Evolutionary conservation across 306 rosid genomes (phyloP).

Genomic region (Prosopis cineraria): DNA sequence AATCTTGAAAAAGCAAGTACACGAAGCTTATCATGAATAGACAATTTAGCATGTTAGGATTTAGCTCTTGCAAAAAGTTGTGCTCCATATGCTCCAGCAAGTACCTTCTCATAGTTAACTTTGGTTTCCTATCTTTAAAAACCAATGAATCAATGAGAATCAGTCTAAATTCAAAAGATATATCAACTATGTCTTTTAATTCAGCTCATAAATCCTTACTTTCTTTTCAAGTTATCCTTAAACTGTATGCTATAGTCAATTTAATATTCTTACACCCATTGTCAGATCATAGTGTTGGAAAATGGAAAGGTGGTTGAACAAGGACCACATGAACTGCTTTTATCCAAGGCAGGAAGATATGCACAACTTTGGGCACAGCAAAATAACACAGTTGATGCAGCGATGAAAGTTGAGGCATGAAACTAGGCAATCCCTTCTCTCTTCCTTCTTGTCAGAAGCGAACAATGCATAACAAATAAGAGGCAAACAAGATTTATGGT

Average conservation of each 20-base stretch:
- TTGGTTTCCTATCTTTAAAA: not conserved
- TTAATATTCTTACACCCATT: conserved; percentile 17
- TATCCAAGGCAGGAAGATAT: conserved; percentile 86
- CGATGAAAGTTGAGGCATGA: conserved; percentile 53
- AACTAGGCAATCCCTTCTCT: conserved; percentile 10
- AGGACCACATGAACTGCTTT: conserved; percentile 87
- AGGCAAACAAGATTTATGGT: not conserved
- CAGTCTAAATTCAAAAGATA: not conserved
- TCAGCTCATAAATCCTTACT: not conserved
- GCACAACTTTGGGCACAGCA: conserved; percentile 99
- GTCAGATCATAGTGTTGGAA: conserved; percentile 89
- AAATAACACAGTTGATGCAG: conserved; percentile 75
- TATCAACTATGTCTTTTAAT: not conserved
- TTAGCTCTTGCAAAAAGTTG: not conserved
- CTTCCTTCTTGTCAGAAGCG: not conserved
- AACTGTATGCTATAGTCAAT: not conserved
- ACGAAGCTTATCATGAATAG: not conserved
- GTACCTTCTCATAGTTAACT: not conserved
- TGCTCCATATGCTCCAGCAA: not conserved
- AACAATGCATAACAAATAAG: conserved; percentile 1
- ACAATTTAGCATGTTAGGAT: not conserved
- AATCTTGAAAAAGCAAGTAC: not conserved
- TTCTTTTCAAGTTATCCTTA: not conserved
- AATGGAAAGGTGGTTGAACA: conserved; percentile 92
- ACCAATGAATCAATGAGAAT: not conserved